Base-by-base conservation (phyloP, 495 filamentous ascomycete genomes). In the Xylaria acuta region DNA sequence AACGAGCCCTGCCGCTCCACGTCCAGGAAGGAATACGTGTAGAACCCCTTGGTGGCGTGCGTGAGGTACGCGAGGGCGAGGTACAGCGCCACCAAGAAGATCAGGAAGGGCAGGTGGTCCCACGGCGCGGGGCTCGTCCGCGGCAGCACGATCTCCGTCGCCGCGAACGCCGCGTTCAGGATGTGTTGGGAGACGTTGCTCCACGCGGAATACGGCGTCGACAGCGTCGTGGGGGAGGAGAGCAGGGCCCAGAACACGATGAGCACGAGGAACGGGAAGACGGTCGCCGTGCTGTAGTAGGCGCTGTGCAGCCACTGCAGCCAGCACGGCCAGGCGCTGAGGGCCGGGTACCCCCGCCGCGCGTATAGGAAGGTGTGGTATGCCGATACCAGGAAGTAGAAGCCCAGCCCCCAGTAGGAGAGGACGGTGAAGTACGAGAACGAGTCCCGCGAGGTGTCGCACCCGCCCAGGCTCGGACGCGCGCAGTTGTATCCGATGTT, bases 391-490 rank as follows among this genome's bases (percentile, higher is more conserved):
- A 88, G 82, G 79, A 90, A 91, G 84, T 96, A 97, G 83, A 95
- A 95, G 25, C 85, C 90, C 27, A 94, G 75, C 0, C 92, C 92
- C 92, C 92, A 95, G 84, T 92, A 95, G 5, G 90, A 92, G 47
- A 88, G 84, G 63, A 92, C 80, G 5, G 93, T 97, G 84, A 97
- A 97, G 86, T 87, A 97, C 73, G 88, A 91, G 85, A 95, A 96
- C 62, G 82, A 82, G 53, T 83, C 78, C 36, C 82, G 81, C 53
- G 86, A 80, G 6, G 41, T 64, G 12, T 64, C 14, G 64, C 81
- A 79, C 4, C 77, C 74, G 76, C 83, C 80, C 41, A 79, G 67
- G 2, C 74, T 53, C 2, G 72, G 56, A 16, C 75, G 75, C 34
- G 78, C 64, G 82, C 82, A 82, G 62, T 89, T 73, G 84, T 86